Evolutionary conservation across 2,329 filamentous ascomycete genomes (phyloP).

Genomic region (Fusarium sp.): DNA sequence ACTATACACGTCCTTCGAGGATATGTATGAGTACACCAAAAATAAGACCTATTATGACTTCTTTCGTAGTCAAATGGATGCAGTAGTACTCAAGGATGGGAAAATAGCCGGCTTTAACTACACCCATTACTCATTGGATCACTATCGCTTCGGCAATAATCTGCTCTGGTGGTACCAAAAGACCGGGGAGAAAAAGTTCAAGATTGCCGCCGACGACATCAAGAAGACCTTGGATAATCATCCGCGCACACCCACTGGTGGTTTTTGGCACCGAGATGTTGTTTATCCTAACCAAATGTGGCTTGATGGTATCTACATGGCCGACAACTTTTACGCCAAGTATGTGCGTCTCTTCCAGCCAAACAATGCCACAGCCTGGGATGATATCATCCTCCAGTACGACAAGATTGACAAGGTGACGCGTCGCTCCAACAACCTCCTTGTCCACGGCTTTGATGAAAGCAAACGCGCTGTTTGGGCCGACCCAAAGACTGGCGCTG

Average conservation of each 20-base stretch:
- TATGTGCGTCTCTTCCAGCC: constrained; percentile 55
- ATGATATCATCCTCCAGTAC: constrained; percentile 60
- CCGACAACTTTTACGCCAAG: constrained; percentile 58
- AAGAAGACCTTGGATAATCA: constrained; percentile 60
- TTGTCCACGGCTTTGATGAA: constrained; percentile 69
- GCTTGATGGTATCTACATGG: constrained; percentile 68
- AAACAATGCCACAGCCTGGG: constrained; percentile 55
- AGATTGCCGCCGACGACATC: constrained; percentile 60
- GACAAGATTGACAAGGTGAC: constrained; percentile 59
- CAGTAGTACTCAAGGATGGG: constrained; percentile 58
- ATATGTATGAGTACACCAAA: constrained; percentile 57
- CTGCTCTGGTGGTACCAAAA: constrained; percentile 62
- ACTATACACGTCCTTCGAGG: constrained; percentile 62
- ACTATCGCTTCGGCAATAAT: constrained; percentile 66
- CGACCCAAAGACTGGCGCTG: constrained; percentile 61
- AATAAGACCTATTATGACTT: constrained; percentile 59
- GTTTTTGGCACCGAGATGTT: constrained; percentile 64
- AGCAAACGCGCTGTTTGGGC: constrained; percentile 64
- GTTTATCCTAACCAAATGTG: constrained; percentile 67
- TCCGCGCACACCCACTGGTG: constrained; percentile 62
- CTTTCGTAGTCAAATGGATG: constrained; percentile 60
- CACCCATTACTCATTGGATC: constrained; percentile 62
- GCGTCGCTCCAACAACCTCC: constrained; percentile 54
- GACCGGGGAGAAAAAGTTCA: constrained; percentile 61
- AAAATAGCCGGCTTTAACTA: constrained; percentile 61